These are phyloP conservation scores for Catharanthus roseus DNA, from an alignment of 257 asterid species.

Conservation along the genomic window DNA sequence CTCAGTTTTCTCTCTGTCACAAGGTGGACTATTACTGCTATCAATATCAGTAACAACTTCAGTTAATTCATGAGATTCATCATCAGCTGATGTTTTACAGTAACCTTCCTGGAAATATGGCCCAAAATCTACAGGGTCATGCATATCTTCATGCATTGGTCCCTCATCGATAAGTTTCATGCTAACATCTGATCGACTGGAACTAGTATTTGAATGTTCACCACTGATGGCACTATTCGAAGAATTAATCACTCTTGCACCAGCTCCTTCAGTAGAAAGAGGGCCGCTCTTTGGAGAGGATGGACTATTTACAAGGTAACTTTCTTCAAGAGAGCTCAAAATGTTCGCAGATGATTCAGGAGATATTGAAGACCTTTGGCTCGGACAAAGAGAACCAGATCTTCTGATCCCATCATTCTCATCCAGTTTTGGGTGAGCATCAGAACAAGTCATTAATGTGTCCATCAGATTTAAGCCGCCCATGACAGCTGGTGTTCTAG, in stretches of 20 bases:
- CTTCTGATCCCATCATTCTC: conserved; percentile 29
- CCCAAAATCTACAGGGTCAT: conserved; percentile 34
- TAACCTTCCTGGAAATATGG: conserved; percentile 42
- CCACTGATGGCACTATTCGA: conserved; percentile 26
- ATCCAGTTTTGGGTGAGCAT: conserved; percentile 18
- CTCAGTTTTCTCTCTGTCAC: conserved; percentile 30
- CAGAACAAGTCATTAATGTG: conserved; percentile 22
- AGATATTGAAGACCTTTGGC: conserved; percentile 18
- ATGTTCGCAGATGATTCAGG: conserved; percentile 29
- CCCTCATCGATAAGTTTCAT: conserved; percentile 33
- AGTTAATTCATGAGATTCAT: conserved; percentile 21
- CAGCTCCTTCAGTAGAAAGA: conserved; percentile 18
- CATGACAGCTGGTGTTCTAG: conserved; percentile 16
- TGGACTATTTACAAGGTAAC: conserved; percentile 31
- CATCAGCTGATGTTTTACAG: conserved; percentile 36
- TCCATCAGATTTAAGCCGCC: conserved; percentile 16
- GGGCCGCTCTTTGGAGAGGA: conserved; percentile 25
- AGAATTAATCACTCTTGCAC: conserved; percentile 22
- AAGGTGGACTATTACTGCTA: conserved; percentile 20
- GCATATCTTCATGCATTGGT: conserved; percentile 36
- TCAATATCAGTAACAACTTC: conserved; percentile 29
- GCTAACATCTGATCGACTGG: conserved; percentile 31
- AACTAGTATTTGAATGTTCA: conserved; percentile 35
- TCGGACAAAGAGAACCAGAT: conserved; percentile 22
- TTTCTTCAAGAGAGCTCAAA: conserved; percentile 25